phyloP scores from a whole-genome alignment of 1,139 yeast species.

The Geotrichum histeridarum region DNA sequence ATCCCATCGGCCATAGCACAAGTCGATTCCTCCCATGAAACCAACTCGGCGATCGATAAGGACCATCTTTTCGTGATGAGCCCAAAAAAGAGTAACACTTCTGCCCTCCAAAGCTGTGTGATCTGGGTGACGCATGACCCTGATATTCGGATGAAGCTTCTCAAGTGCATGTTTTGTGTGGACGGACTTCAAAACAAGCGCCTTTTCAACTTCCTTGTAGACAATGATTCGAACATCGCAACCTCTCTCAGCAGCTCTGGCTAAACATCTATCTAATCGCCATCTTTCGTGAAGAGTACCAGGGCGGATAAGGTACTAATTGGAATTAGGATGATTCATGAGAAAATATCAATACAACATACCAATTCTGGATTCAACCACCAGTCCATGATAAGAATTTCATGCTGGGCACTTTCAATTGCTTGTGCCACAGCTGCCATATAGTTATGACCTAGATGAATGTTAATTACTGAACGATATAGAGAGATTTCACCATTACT shows the following conservation, averaged over 20 bases:
- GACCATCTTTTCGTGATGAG: slow-evolving; percentile 59
- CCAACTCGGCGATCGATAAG: slow-evolving; percentile 54
- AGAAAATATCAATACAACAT: neutral
- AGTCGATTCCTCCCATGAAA: slow-evolving; percentile 58
- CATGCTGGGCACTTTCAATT: slow-evolving; percentile 59
- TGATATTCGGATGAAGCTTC: slow-evolving; percentile 53
- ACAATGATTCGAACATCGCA: slow-evolving; percentile 58
- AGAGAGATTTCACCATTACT: slow-evolving; percentile 26
- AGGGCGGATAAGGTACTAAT: slow-evolving; percentile 50
- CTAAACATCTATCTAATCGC: slow-evolving; percentile 54
- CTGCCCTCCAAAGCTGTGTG: slow-evolving; percentile 50
- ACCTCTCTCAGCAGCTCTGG: slow-evolving; percentile 58
- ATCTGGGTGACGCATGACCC: slow-evolving; percentile 58
- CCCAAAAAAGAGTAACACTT: slow-evolving; percentile 53
- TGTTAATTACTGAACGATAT: no score
- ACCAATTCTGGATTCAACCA: slow-evolving; percentile 57
- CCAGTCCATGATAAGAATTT: slow-evolving; percentile 61
- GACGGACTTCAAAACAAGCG: slow-evolving; percentile 55
- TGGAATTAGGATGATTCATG: neutral
- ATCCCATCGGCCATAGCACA: slow-evolving; percentile 59
- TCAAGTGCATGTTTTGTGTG: slow-evolving; percentile 58
- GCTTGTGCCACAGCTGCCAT: slow-evolving; percentile 51
- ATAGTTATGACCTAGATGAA: slow-evolving; percentile 37
- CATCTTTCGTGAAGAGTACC: slow-evolving; percentile 62
- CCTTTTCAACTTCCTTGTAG: slow-evolving; percentile 57